Evolutionary conservation across 1,139 yeast genomes (phyloP).

Genomic region (Casaregolazyma lundiana): DNA sequence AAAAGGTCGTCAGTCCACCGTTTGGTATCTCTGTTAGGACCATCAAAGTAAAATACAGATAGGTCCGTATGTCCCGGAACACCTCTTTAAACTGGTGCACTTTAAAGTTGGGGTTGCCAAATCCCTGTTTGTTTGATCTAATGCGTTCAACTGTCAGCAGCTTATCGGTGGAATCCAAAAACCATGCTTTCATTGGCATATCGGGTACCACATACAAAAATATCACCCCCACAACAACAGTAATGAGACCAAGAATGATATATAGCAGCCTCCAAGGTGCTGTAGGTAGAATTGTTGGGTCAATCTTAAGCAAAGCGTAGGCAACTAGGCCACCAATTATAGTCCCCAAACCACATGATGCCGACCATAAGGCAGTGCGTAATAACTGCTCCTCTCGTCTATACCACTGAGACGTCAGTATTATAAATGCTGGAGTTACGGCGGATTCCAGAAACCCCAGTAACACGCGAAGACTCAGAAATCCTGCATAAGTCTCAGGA

Average conservation of each 20-base stretch:
- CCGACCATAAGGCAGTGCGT: conserved; percentile 47
- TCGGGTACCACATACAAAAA: conserved; percentile 48
- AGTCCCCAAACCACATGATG: conserved; percentile 54
- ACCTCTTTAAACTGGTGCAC: conserved; percentile 48
- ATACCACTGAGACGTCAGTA: conserved; percentile 54
- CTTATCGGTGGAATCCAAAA: conserved; percentile 45
- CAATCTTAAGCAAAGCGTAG: conserved; percentile 41
- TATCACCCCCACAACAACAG: conserved; percentile 47
- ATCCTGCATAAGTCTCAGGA: conserved; percentile 44
- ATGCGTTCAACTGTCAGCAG: conserved; percentile 50
- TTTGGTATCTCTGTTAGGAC: conserved; percentile 46
- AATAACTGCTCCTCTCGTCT: conserved; percentile 49
- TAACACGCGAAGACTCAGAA: conserved; percentile 46
- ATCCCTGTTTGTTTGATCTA: conserved; percentile 45
- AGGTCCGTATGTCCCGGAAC: conserved; percentile 42
- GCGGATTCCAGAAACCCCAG: conserved; percentile 56
- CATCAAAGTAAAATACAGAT: conserved; percentile 43
- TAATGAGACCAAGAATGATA: conserved; percentile 45
- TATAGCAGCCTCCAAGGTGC: conserved; percentile 49
- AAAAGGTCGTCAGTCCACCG: conserved; percentile 49
- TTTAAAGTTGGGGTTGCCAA: conserved; percentile 52
- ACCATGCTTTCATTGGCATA: conserved; percentile 53
- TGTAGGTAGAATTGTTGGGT: conserved; percentile 34
- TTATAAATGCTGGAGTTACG: conserved; percentile 55
- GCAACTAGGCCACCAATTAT: conserved; percentile 54